A percentile compares a stretch with the other conserved stretches of the same genome.
phyloP scores from a whole-genome alignment of 192 early-diverging fungal genomes.

The Coemansia sp. region DNA sequence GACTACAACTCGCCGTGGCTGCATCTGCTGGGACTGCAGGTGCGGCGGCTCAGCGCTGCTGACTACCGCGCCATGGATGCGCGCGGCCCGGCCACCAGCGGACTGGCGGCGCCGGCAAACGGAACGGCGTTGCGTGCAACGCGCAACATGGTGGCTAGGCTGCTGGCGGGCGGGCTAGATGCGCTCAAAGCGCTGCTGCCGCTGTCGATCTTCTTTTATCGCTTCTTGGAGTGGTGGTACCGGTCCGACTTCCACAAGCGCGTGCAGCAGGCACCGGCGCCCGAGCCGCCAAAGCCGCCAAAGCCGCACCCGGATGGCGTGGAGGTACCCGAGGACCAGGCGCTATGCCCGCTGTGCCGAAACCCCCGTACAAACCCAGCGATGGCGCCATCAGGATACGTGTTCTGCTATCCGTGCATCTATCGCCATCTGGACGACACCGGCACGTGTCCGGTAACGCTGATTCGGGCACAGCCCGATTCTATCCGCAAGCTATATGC shows the following conservation, averaged over 20 bases:
- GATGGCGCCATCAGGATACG: slow-evolving; percentile 81
- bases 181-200: slow-evolving; percentile 76
- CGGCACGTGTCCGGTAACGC: slow-evolving; percentile 75
- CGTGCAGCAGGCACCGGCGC: slow-evolving; percentile 51
- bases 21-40: slow-evolving; percentile 69
- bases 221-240: slow-evolving; percentile 97
- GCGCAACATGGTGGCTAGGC: slow-evolving; percentile 50
- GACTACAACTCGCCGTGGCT: slow-evolving; percentile 81
- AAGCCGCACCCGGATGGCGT: slow-evolving; percentile 74
- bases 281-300: slow-evolving; percentile 71
- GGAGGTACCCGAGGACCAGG: slow-evolving; percentile 63
- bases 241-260: slow-evolving; percentile 70
- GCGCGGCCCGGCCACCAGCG: slow-evolving; percentile 39
- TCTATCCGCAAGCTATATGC: slow-evolving; percentile 50
- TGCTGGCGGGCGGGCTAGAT: slow-evolving; percentile 55
- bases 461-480: slow-evolving; percentile 23
- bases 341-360: slow-evolving; percentile 78
- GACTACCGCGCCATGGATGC: slow-evolving; percentile 63
- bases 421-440: slow-evolving; percentile 69
- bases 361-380: slow-evolving; percentile 76
- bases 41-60: slow-evolving; percentile 71
- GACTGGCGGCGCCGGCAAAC: slow-evolving; percentile 39
- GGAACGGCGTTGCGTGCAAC: slow-evolving; percentile 35
- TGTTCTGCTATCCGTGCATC: slow-evolving; percentile 91
- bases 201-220: slow-evolving; percentile 88